phyloP scores from a whole-genome alignment of 306 rosid genomes.

The Aeschynomene evenia region DNA sequence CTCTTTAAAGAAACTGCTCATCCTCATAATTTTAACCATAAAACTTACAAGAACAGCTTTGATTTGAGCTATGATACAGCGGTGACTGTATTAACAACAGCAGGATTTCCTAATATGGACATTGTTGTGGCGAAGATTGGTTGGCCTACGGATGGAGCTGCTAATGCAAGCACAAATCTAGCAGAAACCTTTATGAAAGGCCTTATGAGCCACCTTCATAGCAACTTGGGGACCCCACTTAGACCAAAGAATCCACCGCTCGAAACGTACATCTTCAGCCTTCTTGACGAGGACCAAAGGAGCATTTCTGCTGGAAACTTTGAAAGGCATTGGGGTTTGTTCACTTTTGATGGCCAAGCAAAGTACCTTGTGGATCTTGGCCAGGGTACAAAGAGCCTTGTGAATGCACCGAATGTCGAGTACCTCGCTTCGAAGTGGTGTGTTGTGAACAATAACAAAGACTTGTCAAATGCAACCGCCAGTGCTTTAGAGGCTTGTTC shows the following conservation, averaged over 20 bases:
- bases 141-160: slow-evolving; percentile 96
- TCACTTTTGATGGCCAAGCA: slow-evolving; percentile 95
- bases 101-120: slow-evolving; percentile 64
- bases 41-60: slow-evolving; percentile 75
- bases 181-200: slow-evolving; percentile 85
- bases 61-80: slow-evolving; percentile 72
- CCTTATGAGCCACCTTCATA: slow-evolving; percentile 58
- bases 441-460: slow-evolving; percentile 83
- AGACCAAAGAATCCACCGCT: slow-evolving; percentile 58
- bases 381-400: slow-evolving; percentile 55
- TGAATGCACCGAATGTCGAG: slow-evolving; percentile 74
- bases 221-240: slow-evolving; percentile 70
- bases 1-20: slow-evolving; percentile 70
- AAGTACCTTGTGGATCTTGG: slow-evolving; percentile 69
- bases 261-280: slow-evolving; percentile 67
- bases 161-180: slow-evolving; percentile 54
- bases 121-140: slow-evolving; percentile 82
- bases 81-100: slow-evolving; percentile 51
- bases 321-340: slow-evolving; percentile 93
- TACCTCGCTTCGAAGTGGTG: slow-evolving; percentile 88
- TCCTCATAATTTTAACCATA: slow-evolving; percentile 56
- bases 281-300: slow-evolving; percentile 88
- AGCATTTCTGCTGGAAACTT: slow-evolving; percentile 61
- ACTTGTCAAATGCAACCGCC: slow-evolving; percentile 63
- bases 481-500: slow-evolving; percentile 67